Base-by-base conservation (phyloP, 768 basidiomycete genomes). In the Tylopilus subfusipes region DNA sequence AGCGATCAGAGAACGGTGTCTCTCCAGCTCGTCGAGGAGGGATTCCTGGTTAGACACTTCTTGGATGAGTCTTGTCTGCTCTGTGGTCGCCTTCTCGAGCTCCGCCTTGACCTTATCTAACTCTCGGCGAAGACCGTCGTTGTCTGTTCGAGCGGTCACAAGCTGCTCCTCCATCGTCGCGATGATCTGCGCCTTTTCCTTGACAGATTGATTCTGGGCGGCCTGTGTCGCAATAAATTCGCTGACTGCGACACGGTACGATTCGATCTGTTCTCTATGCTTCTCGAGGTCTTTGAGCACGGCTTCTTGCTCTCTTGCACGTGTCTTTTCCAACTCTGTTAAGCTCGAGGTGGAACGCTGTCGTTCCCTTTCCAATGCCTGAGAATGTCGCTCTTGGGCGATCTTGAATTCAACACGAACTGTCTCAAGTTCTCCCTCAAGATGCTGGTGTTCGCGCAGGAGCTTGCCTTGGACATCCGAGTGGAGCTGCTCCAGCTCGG, bases 21-120 rank as follows among this genome's bases (percentile, higher is more conserved):
- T 82, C 61, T 93, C 90, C 31, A 93, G 74, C 64, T 94, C 90
- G 21, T 80, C 78, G 11, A 81, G 82, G 34, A 91, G 76, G 18
- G 87, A 85, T 60, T 90, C 82, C 38, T 83, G 85, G 60, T 86
- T 85, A 9, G 88, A 88, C 11, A 82, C 83, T 65, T 90, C 88
- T 59, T 85, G 80, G 30, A 83, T 73, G 12, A 90, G 79, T 63
- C 79, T 79, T 4, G 79, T 77, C 60, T 86, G 83, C 63, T 87
- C 83, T 16, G 64, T 71, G 31, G 76, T 80, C 30, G 83, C 82
- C 57, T 73, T 75, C 46, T 82, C 77, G 10, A 91, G 75, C 63
- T 90, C 86, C 13, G 72, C 76, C 52, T 78, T 79, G 47, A 88
- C 76, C 58, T 72, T 71, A 29, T 75, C 78, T 42, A 78, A 57